Evolutionary conservation across 2,329 filamentous ascomycete genomes (phyloP), one percentile per base, ranked within the genome.

Genomic region (Diaporthe eres): DNA sequence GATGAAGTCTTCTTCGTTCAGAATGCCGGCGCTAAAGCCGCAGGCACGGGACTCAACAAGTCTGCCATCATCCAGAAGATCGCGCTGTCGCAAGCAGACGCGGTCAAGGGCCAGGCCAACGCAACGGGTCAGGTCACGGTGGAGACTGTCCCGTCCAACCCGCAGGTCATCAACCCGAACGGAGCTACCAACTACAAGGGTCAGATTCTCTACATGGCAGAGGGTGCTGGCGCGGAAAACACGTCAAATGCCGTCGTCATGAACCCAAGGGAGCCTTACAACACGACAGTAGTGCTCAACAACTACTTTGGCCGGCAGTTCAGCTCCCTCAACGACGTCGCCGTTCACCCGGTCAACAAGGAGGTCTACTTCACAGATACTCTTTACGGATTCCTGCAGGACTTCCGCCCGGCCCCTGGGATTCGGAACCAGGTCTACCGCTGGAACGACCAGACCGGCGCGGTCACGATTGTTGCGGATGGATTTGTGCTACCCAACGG

Each of bases 361-460:
- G 87, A 90, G 37, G 83, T 93, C n/a, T 93, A 91, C 84, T 92
- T 93, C 79, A 93, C 91, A 1, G 91, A 93, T 75, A 88, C 89
- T 0, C 85, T 87, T 10, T 93, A 93, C 77, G 91, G 90, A 4
- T 89, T 86, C 76, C 84, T 89, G 57, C 91, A 92, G 79, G 85
- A 89, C 34, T 92, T 92, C 78, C 86, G 91, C 0, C 88, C 88
- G 0, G 77, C 81, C 8, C 90, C 90, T 0, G 87, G 86, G 0
- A 80, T 92, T 15, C 88, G 85, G 6, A 89, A 88, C 75, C 91
- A 92, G 79, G 89, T 92, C 0, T 93, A 92, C 80, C 86, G 90
- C 2, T 88, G 88, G 61, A 86, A 90, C 60, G 86, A 87, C 1
- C 78, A 77, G 0, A 91, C 87, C 0, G 88, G 88, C 0, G 87